Evolutionary conservation across 768 basidiomycete species (phyloP), one percentile per base, ranked within the genome.

Genomic region (Coprinellus aureogranulatus): DNA sequence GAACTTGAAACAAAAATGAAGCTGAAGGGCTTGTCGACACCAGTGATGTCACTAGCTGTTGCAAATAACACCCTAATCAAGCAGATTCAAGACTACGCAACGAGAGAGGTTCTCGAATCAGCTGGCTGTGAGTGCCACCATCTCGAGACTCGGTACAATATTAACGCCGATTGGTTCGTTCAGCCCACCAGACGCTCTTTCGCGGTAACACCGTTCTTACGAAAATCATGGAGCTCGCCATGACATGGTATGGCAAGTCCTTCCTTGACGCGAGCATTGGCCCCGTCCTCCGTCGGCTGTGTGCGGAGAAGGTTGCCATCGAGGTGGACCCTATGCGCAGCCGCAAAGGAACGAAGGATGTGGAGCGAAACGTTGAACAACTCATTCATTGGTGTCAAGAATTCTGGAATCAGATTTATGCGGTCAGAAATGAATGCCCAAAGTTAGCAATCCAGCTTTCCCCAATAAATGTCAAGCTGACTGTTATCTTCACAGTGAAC

Each of bases 241-340:
- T 95, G 84, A 77, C 78, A n/a, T 85, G 84, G 75, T 89, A 92
- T 64, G 92, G 92, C n/a, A 84, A 77, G 64, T 75, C 76, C 1
- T 94, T 92, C 66, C 78, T 96, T 22, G 90, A 93, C 65, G 83
- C 85, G 12, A 90, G 89, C 64, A 81, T 96, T 41, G 92, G 92
- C 4, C 69, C 71, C 26, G 78, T 84, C 42, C 79, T 96, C 45
- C 85, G 89, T 50, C 79, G 81, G 40, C 74, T 95, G 50, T 89
- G 84, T 68, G 69, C 78, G 16, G 90, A 92, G 61, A 86, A 86
- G 66, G 76, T 93, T 59, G 78, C 83, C 22, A 88, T 95, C 54
- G 94, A 95, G 69, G 87, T 92, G 23, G 90, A 94, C 69, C 89
- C 90, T 14, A 74, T 81, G 61, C 84, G 87, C 55, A 84, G 81